Percentiles rank a stretch among this genome's conserved stretches.
Conservation (phyloP, 2,329 filamentous ascomycete species). For the Penicillium oxalicum region DNA sequence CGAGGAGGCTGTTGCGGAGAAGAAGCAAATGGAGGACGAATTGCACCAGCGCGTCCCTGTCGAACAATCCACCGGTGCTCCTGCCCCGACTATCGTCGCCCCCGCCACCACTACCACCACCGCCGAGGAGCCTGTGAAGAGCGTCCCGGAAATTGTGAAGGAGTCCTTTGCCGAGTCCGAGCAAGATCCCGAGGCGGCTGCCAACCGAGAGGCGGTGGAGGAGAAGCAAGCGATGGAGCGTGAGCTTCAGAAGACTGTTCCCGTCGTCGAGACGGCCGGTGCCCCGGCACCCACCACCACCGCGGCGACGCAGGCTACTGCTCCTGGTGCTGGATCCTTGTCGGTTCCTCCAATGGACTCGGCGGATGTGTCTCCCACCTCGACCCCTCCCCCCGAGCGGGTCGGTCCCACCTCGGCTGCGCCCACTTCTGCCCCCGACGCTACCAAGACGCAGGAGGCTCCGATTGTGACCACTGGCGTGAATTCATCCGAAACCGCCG, state of each 20-base stretch:
- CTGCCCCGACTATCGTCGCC: constrained; percentile 35
- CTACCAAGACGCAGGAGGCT: constrained; percentile 4
- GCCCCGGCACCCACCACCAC: constrained; percentile 36
- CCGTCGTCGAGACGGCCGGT: constrained; percentile 30
- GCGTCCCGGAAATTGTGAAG: constrained; percentile 42
- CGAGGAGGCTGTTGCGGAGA: constrained; percentile 64
- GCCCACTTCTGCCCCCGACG: constrained; percentile 7
- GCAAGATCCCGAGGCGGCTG: constrained; percentile 63
- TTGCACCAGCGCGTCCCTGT: constrained; percentile 50
- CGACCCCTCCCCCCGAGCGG: constrained; percentile 19
- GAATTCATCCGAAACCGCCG: constrained; percentile 12
- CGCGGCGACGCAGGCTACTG: constrained; percentile 34
- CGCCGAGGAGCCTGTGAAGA: constrained; percentile 18
- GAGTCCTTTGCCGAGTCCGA: constrained; percentile 48
- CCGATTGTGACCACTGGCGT: constrained; percentile 15
- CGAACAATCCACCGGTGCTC: constrained; percentile 33
- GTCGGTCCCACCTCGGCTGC: constrained; percentile 8
- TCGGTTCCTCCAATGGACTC: constrained; percentile 16
- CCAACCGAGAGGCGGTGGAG: constrained; percentile 60
- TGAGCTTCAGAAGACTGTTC: constrained; percentile 58
- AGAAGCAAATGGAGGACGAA: constrained; percentile 68
- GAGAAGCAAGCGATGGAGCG: constrained; percentile 71
- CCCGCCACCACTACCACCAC: constrained; percentile 1
- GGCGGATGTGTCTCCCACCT: constrained; percentile 23
- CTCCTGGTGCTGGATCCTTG: constrained; percentile 23